These are phyloP conservation scores for Thraustochytrium striatum DNA, from an alignment of 352 stramenopile genomes.

Conservation along the genomic window DNA sequence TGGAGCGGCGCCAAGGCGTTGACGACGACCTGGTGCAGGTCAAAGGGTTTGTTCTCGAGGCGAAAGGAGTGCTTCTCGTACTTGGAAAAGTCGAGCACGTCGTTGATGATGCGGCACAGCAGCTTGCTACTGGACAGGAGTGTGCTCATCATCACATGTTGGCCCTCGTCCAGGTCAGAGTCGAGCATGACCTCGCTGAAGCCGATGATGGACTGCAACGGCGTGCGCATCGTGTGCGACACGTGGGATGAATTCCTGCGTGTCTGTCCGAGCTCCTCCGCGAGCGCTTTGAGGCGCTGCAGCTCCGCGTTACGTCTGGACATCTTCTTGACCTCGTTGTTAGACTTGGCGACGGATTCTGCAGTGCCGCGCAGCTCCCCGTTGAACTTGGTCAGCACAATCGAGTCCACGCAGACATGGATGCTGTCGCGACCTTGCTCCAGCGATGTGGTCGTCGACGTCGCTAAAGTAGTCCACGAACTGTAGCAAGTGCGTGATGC, in stretches of 20 bases:
- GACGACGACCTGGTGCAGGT: constrained; percentile 68
- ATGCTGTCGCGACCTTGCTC: constrained; percentile 8
- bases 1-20: constrained; percentile 77
- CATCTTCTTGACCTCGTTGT: neutral
- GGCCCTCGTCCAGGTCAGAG: constrained; percentile 55
- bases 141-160: constrained; percentile 45
- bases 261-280: neutral
- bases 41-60: constrained; percentile 67
- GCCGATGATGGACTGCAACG: constrained; percentile 69
- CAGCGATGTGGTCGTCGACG: neutral
- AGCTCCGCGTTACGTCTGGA: neutral
- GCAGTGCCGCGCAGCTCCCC: neutral
- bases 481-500: constrained; percentile 16
- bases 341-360: neutral
- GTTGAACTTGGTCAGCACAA: neutral
- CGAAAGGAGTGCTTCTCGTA: constrained; percentile 71
- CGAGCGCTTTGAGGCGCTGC: constrained; percentile 10
- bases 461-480: constrained; percentile 3
- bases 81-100: constrained; percentile 73
- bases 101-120: constrained; percentile 55
- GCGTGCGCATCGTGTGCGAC: constrained; percentile 60
- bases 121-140: constrained; percentile 8
- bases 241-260: constrained; percentile 50
- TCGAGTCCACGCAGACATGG: neutral
- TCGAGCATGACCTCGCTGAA: constrained; percentile 71